Base-by-base conservation (phyloP, 371 early-diverging fungal species). In the Smittium mucronatum region DNA sequence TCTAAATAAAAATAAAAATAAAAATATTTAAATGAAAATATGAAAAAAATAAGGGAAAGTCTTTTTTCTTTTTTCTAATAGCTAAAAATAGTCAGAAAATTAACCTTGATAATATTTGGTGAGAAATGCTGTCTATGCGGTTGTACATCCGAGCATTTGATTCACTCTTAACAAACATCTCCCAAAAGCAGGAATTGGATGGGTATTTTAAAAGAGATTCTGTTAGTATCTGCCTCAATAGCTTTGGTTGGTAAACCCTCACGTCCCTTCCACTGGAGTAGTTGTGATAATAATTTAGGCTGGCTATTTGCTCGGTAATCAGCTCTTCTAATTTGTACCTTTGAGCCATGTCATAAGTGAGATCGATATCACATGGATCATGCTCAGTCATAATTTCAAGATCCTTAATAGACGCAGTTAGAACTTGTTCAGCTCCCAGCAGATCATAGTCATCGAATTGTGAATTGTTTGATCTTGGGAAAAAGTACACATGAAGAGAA, bases 111-210 rank as follows among this genome's bases (percentile, higher is more conserved):
- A 61, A 33, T 61, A 61, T 28, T 26, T 33, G 63, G 26, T 61
- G 63, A 11, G 63, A 61, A 5, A 61, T 11, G 29, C 31, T 61
- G n/a, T 61, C 63, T 15, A 61, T 33, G n/a, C 63, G 63, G 29
- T 33, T 61, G 26, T 61, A 61, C 63, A 61, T 61, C 29, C 63
- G 5, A 5, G 33, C 33, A 30, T 21, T 31, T 5, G 65, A 65
- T n/a, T 65, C 65, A 8, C 25, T 34, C 34, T 34, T n/a, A 28
- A 33, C n/a, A 34, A 34, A 31, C 2, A 65, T 32, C 25, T 28
- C n/a, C 65, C 65, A 65, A n/a, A 65, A 65, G 15, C n/a, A 65
- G 30, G 65, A 33, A n/a, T 65, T 65, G 11, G 28, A 32, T 31
- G 65, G 65, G 36, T 34, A 65, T 25, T n/a, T 33, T 36, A 33